Evolutionary conservation across 306 rosid genomes (phyloP), one percentile per base, ranked within the genome.

Genomic region (Acacia melanoxylon): DNA sequence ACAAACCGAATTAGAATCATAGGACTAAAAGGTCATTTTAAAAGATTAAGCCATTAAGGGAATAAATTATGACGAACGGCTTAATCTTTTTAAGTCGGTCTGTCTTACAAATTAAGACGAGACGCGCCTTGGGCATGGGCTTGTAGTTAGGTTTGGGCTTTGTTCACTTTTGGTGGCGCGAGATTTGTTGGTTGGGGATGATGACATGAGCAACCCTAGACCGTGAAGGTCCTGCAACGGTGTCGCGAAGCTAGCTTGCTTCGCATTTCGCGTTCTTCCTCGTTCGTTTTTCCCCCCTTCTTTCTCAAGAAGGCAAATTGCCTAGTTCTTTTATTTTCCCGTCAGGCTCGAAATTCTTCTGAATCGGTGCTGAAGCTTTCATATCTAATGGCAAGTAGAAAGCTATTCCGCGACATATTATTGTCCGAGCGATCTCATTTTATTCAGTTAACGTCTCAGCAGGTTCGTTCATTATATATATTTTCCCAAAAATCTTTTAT

Each of bases 391-490:
- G 91, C 94, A 1, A 80, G 88, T 19, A 79, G 90, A 83, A 94
- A 92, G 88, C 88, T 94, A 49, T 86, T 94, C 78, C 94, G 95
- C 16, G 97, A 94, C 82, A 82, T 92, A 19, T 63, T 88, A 37
- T 86, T 92, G 44, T 88, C 91, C 67, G 81, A 82, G 25, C 88
- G 76, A 81, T 81, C 90, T 40, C 82, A 80, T 61, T 63, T 88
- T 80, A 82, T 79, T 88, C 94, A 77, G 61, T 83, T 69, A 14
- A 49, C 81, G 27, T 68, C 83, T 52, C 92, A 75, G 9, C 88
- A 82, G 91, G 97, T 92, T 79, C 59, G 59, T 70, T 78, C 22
- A 56, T 35, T 37, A 2, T 71, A 2, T 27, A 16, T 78, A 2
- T 58, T 51, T 17, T 24, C 14, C 24, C 10, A 33, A 20, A 6